Evolutionary conservation across 257 asterid species (phyloP).

Genomic region (Solanum tacnaense): DNA sequence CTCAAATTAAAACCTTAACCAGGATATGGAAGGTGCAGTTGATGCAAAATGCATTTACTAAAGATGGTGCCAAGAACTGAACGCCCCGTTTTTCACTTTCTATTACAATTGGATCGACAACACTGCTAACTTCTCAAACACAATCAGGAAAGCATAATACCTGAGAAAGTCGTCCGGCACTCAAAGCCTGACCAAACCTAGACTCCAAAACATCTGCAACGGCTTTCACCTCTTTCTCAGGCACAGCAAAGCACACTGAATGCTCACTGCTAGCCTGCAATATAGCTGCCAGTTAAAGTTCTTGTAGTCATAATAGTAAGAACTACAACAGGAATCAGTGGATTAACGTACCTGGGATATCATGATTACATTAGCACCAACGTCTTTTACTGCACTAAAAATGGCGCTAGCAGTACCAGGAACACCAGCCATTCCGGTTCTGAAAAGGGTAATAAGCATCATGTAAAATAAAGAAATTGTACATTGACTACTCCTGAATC

Average conservation of each 20-base stretch:
- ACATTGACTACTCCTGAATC: neutral
- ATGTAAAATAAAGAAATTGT: neutral
- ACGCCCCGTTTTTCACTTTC: neutral
- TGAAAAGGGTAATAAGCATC: constrained; percentile 20
- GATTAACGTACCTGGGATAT: constrained; percentile 71
- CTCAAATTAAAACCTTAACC: neutral
- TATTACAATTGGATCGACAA: neutral
- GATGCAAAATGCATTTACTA: neutral
- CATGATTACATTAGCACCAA: constrained; percentile 96
- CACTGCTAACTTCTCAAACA: neutral
- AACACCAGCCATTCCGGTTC: constrained; percentile 99
- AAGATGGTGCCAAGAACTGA: neutral
- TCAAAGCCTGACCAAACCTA: constrained; percentile 80
- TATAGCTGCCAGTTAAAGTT: constrained; percentile 8
- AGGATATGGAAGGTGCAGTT: neutral
- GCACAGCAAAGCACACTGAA: constrained; percentile 98
- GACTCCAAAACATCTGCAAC: constrained; percentile 82
- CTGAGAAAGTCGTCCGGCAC: constrained; percentile 99
- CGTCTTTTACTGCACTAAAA: constrained; percentile 89
- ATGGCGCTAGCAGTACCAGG: constrained; percentile 96
- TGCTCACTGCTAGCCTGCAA: constrained; percentile 98
- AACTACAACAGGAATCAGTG: neutral
- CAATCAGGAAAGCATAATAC: constrained; percentile 18
- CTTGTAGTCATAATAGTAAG: neutral
- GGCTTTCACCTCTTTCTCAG: constrained; percentile 83